These are phyloP conservation scores for Pulveroboletus sp. DNA, from an alignment of 768 basidiomycete species.

Conservation along the genomic window DNA sequence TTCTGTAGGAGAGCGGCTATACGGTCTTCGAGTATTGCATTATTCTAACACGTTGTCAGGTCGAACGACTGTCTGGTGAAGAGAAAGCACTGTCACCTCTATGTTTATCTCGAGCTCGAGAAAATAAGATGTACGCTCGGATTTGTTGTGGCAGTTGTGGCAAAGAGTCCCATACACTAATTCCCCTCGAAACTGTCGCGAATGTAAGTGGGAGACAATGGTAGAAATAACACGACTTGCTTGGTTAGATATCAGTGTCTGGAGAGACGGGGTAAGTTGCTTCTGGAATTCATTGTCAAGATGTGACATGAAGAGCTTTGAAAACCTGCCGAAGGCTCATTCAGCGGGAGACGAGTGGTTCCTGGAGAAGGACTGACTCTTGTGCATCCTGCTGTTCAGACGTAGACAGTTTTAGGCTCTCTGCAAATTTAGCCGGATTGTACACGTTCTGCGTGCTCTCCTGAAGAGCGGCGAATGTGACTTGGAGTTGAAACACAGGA, in stretches of 20 bases:
- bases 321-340: constrained; percentile 54
- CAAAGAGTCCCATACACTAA: constrained; percentile 81
- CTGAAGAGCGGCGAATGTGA: constrained; percentile 83
- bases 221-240: constrained; percentile 33
- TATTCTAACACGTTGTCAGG: constrained; percentile 42
- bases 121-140: constrained; percentile 69
- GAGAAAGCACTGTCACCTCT: constrained; percentile 40
- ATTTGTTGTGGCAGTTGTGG: constrained; percentile 57
- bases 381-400: constrained; percentile 96
- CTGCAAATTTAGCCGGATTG: constrained; percentile 81
- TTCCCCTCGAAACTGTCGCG: constrained; percentile 76
- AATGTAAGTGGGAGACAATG: constrained; percentile 1
- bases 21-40: constrained; percentile 68
- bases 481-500: constrained; percentile 73
- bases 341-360: constrained; percentile 2
- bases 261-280: constrained; percentile 59
- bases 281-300: constrained; percentile 84
- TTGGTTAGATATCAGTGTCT: constrained; percentile 69
- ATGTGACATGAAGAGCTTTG: constrained; percentile 90
- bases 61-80: background rate
- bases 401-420: constrained; percentile 74
- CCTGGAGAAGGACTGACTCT: constrained; percentile 54
- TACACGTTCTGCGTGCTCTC: constrained; percentile 63
- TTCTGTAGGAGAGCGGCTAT: constrained; percentile 59
- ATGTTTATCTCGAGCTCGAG: constrained; percentile 87